phyloP scores from a whole-genome alignment of 2,329 filamentous ascomycete genomes.

The Pseudogymnoascus sp. region DNA sequence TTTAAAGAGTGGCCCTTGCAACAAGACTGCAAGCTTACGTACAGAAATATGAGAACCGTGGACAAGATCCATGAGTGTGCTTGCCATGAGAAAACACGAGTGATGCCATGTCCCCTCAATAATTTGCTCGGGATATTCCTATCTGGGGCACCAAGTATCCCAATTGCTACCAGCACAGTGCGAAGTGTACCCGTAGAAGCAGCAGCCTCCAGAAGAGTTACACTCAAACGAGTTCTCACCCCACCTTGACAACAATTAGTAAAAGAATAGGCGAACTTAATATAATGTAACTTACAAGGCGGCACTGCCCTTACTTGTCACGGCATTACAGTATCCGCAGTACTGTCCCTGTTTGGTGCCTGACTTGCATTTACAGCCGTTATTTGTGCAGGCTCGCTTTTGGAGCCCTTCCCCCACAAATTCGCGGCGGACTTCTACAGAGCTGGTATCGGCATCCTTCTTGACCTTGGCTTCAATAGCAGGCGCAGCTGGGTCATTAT shows the following conservation, averaged over 20 bases:
- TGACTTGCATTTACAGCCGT: background rate
- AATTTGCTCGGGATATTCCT: background rate
- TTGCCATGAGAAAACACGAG: background rate
- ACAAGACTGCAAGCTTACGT: background rate
- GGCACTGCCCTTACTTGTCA: background rate
- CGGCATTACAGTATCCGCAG: background rate
- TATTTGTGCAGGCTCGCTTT: background rate
- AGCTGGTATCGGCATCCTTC: background rate
- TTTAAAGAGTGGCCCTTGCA: conserved; percentile 1
- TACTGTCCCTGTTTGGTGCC: background rate
- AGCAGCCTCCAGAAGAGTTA: background rate
- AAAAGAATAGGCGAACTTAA: too few species aligned
- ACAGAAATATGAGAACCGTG: background rate
- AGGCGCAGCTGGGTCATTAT: background rate
- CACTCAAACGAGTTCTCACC: background rate
- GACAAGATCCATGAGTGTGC: background rate
- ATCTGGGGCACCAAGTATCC: background rate
- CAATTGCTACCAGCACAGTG: background rate
- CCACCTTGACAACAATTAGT: background rate
- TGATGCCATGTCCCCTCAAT: background rate
- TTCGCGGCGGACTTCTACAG: background rate
- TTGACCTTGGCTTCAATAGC: background rate
- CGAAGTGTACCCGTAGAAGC: background rate
- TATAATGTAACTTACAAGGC: background rate
- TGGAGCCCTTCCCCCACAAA: background rate